Evolutionary conservation across 495 filamentous ascomycete genomes (phyloP).

Genomic region (Penicillium canariense): DNA sequence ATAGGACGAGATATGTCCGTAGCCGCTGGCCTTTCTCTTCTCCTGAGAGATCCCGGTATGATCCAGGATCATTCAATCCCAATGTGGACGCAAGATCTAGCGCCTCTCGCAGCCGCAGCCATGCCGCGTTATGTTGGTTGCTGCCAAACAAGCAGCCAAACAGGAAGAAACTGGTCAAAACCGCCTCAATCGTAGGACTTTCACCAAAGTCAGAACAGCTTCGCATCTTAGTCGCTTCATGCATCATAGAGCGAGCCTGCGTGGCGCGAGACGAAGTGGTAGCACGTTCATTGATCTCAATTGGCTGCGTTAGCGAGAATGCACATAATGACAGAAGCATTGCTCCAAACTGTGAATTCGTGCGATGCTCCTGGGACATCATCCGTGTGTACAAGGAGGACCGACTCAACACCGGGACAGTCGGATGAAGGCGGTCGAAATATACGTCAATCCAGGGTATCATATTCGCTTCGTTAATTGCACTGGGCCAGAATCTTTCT

Average conservation of each 20-base stretch:
- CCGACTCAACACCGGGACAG: slow-evolving; percentile 73
- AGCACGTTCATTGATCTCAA: slow-evolving; percentile 48
- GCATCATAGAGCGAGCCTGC: slow-evolving; percentile 60
- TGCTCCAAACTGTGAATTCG: slow-evolving; percentile 66
- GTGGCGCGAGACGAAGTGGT: slow-evolving; percentile 47
- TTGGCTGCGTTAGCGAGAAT: slow-evolving; percentile 83
- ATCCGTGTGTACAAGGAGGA: slow-evolving; percentile 58
- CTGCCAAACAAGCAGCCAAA: slow-evolving; percentile 75
- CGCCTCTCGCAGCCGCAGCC: slow-evolving; percentile 61
- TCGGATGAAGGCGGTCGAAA: slow-evolving; percentile 78
- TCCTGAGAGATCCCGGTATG: slow-evolving; percentile 43
- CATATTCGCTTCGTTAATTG: slow-evolving; percentile 42
- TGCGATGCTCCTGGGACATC: slow-evolving; percentile 60
- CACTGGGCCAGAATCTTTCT: slow-evolving; percentile 33
- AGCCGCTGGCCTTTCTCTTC: slow-evolving; percentile 45
- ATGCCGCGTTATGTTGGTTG: slow-evolving; percentile 53
- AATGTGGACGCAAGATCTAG: slow-evolving; percentile 56
- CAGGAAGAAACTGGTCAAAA: slow-evolving; percentile 77
- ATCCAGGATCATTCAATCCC: slow-evolving; percentile 55
- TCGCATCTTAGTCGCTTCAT: slow-evolving; percentile 73
- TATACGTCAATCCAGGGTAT: slow-evolving; percentile 73
- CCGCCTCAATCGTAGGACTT: slow-evolving; percentile 62
- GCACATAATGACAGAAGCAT: slow-evolving; percentile 71
- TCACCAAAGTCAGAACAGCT: slow-evolving; percentile 75
- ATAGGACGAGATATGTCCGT: slow-evolving; percentile 56